These are phyloP conservation scores for Melastoma malabathricum DNA, from an alignment of 345 rosid genomes.

Conservation along the genomic window DNA sequence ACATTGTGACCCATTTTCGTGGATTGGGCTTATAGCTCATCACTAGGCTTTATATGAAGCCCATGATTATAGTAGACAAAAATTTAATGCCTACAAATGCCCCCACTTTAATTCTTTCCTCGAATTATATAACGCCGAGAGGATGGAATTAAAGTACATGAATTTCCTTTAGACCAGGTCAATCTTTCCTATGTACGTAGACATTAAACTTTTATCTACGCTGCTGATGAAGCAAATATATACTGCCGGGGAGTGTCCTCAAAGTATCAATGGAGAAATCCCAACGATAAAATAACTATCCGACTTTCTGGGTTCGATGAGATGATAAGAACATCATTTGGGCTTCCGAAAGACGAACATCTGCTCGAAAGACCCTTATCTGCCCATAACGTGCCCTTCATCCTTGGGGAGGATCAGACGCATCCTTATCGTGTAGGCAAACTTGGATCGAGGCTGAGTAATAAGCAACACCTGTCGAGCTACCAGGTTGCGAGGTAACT, in stretches of 20 bases:
- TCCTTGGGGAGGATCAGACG: conserved; percentile 84
- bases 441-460: conserved; percentile 26
- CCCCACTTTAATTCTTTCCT: too few relatives aligned
- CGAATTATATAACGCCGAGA: too few relatives aligned
- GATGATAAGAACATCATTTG: conserved; percentile 76
- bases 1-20: too few relatives aligned
- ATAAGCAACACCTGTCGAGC: conserved; percentile 26
- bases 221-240: too few relatives aligned
- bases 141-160: too few relatives aligned
- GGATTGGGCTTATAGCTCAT: too few relatives aligned
- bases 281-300: conserved; percentile 49
- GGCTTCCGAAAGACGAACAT: conserved; percentile 44
- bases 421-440: conserved; percentile 86
- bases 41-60: too few relatives aligned
- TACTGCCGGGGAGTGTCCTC: conserved; percentile 58
- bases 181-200: too few relatives aligned
- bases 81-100: too few relatives aligned
- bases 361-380: conserved; percentile 28
- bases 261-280: conserved; percentile 51
- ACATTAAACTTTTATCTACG: too few relatives aligned
- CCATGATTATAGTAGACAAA: too few relatives aligned
- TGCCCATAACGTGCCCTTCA: conserved; percentile 58
- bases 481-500: conserved; percentile 47
- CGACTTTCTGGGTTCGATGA: conserved; percentile 84
- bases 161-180: too few relatives aligned